Evolutionary conservation across 2,329 filamentous ascomycete species (phyloP).

Genomic region (Dactylellina drechsleri): DNA sequence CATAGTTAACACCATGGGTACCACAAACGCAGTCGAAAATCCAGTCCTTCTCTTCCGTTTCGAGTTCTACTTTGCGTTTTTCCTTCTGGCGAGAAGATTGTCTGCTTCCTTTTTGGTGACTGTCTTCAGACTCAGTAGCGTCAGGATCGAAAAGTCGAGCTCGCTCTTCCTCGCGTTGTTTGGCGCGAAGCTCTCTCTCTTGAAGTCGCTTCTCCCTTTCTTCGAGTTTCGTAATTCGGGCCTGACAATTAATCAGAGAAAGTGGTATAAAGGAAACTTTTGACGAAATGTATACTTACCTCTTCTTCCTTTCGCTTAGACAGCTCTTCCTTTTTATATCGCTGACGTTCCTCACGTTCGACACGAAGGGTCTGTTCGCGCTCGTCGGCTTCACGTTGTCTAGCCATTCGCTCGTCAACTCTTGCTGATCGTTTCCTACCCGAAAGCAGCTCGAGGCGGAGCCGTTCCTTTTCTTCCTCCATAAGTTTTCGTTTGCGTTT

Average conservation of each 20-base stretch:
- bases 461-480: slow-evolving; percentile 79
- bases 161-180: slow-evolving; percentile 76
- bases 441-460: slow-evolving; percentile 87
- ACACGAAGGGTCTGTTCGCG: slow-evolving; percentile 69
- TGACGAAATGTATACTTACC: slow-evolving; percentile 66
- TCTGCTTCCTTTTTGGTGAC: slow-evolving; percentile 24
- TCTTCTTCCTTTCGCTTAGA: slow-evolving; percentile 72
- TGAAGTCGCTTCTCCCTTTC: slow-evolving; percentile 56
- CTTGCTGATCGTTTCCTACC: slow-evolving; percentile 92
- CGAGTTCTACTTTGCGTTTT: slow-evolving; percentile 56
- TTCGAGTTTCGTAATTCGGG: slow-evolving; percentile 73
- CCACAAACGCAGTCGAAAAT: slow-evolving; percentile 95
- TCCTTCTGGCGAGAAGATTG: slow-evolving; percentile 54
- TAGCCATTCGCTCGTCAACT: slow-evolving; percentile 82
- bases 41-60: slow-evolving; percentile 81
- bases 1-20: slow-evolving; percentile 81
- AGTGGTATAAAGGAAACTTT: slow-evolving; percentile 52
- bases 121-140: slow-evolving; percentile 48
- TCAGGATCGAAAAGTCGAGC: slow-evolving; percentile 44
- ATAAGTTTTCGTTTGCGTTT: slow-evolving; percentile 54
- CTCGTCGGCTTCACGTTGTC: slow-evolving; percentile 78
- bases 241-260: slow-evolving; percentile 63
- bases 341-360: slow-evolving; percentile 67
- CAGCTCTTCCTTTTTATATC: slow-evolving; percentile 67
- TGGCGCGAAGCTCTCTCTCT: slow-evolving; percentile 78